These are phyloP conservation scores for Paecilomyces niveus DNA, from an alignment of 2,329 filamentous ascomycete species.

Conservation along the genomic window DNA sequence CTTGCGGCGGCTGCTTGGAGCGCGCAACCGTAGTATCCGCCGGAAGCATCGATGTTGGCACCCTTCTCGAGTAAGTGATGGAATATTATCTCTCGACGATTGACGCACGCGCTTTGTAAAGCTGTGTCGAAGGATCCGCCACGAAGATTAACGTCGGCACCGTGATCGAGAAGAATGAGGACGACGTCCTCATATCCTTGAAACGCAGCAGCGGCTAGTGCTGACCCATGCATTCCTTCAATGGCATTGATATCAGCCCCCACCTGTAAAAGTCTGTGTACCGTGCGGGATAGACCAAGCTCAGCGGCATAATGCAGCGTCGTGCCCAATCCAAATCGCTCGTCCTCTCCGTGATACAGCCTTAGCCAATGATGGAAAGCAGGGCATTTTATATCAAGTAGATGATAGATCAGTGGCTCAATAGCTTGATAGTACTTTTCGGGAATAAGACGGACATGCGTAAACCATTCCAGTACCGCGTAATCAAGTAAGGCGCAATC, in stretches of 20 bases:
- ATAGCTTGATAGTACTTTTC: neutral
- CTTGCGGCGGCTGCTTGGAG: neutral
- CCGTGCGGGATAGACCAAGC: neutral
- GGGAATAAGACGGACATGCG: neutral
- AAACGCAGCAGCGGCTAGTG: neutral
- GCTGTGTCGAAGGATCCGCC: neutral
- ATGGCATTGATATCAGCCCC: neutral
- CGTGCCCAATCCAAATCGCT: neutral
- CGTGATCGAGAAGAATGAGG: neutral
- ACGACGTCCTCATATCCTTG: neutral
- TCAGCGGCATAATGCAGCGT: neutral
- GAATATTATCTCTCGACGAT: neutral
- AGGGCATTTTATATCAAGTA: neutral
- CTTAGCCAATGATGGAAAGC: neutral
- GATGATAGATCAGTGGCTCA: neutral
- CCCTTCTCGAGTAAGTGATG: neutral
- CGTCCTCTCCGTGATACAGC: neutral
- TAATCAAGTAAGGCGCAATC: neutral
- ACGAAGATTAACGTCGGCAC: neutral
- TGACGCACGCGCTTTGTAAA: neutral
- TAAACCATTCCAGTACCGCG: neutral
- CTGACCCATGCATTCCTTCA: neutral
- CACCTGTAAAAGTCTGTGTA: neutral
- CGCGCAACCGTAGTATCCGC: neutral
- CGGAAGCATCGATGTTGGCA: neutral